Base-by-base conservation (phyloP, 768 basidiomycete species). In the Suillus weaverae region DNA sequence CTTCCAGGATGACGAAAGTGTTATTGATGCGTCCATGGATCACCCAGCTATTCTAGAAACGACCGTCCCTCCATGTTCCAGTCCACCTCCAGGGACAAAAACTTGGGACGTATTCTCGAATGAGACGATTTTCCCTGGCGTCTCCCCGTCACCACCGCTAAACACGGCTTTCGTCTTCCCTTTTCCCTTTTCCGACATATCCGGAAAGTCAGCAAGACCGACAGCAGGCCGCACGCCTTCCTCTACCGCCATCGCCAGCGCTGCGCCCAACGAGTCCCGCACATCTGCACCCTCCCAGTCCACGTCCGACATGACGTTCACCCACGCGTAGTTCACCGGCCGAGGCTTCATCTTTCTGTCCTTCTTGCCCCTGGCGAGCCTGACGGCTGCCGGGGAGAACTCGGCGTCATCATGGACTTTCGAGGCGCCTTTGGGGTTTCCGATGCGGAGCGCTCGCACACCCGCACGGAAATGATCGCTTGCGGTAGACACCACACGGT, bases 271-370 rank as follows among this genome's bases (percentile, higher is more conserved):
- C 39, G 83, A 79, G 60, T 86, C 83, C 18, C 86, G 80, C 61
- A 94, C 83, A 73, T 92, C 89, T 63, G 86, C 83, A 33, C 93
- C 93, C 70, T 94, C 90, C 83, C 87, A 89, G 74, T 94, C 93
- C 36, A 94, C 86, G 72, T 94, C 93, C 66, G 90, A 89, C 41
- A 86, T 86, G 44, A 87, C 79, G 71, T 85, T 88, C n/a, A 94
- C 85, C 92, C 92, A 95, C 22, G 89, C 86, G 74, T 94, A 94
- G 55, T 86, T 87, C 35, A 92, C 86, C 64, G 75, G 71, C n/a
- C 80, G 78, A 48, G 74, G 71, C 72, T 77, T 69, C 60, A 66
- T 46, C 50, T 68, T 81, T 33, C 80, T 59, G 79, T 39, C 72
- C 74, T 22, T 76, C 68, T 53, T 76, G 72, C 66, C 73, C 22